Evolutionary conservation across 2,329 filamentous ascomycete species (phyloP).

Genomic region (Xylariales sp.): DNA sequence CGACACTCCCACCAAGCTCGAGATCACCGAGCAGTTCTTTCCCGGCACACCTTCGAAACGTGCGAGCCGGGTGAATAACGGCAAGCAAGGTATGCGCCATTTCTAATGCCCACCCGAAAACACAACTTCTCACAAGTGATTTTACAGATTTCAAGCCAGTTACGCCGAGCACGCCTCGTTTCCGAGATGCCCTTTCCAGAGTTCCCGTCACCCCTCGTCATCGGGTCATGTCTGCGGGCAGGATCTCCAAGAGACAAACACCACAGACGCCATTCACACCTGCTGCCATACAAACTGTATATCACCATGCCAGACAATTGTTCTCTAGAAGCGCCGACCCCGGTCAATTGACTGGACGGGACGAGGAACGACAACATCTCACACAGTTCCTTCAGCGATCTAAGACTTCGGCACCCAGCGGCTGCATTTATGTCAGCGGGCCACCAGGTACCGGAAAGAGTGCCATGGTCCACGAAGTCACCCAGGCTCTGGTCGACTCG

Average conservation of each 20-base stretch:
- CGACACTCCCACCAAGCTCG: conserved; percentile 48
- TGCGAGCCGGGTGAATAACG: conserved; percentile 29
- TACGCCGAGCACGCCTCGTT: conserved; percentile 79
- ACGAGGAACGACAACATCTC: conserved; percentile 74
- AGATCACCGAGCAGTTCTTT: conserved; percentile 52
- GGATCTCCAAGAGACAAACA: conserved; percentile 80
- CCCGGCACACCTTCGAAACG: conserved; percentile 41
- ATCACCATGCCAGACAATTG: conserved; percentile 86
- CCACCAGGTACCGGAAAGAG: conserved; percentile 98
- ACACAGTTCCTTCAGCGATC: conserved; percentile 74
- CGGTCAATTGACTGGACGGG: conserved; percentile 80
- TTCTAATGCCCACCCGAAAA: neutral
- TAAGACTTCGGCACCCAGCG: conserved; percentile 69
- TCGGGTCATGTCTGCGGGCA: conserved; percentile 80
- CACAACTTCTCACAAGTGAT: conserved; percentile 24
- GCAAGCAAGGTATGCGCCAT: conserved; percentile 39
- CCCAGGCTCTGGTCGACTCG: conserved; percentile 65
- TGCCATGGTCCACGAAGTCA: conserved; percentile 87
- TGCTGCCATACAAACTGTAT: conserved; percentile 77
- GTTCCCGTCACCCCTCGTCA: conserved; percentile 85
- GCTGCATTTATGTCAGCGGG: conserved; percentile 94
- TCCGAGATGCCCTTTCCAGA: conserved; percentile 80
- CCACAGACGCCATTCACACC: conserved; percentile 80
- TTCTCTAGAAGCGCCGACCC: conserved; percentile 85
- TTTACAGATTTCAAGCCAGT: conserved; percentile 60